Percentiles rank a stretch among this genome's conserved stretches.
phyloP scores from a whole-genome alignment of 805 yeast genomes.

The Candida rishiriensis region DNA sequence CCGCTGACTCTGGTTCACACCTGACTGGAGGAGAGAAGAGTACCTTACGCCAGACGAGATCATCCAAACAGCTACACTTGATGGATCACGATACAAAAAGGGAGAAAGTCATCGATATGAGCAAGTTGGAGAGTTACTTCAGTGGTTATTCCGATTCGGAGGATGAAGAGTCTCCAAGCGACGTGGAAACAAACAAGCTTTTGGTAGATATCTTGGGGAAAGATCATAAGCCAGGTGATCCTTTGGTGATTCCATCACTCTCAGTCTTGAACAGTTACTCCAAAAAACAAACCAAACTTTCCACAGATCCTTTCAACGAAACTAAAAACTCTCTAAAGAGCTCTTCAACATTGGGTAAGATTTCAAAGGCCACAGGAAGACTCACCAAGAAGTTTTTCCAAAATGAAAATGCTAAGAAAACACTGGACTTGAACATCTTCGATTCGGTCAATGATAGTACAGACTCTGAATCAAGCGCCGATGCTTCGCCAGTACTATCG shows the following conservation, averaged over 20 bases:
- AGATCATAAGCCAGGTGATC: neutral
- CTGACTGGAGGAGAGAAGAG: conserved; percentile 5
- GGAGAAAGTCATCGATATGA: conserved; percentile 24
- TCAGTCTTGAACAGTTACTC: conserved; percentile 1
- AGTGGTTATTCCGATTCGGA: conserved; percentile 21
- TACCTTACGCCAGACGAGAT: conserved; percentile 23
- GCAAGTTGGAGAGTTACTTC: conserved; percentile 28
- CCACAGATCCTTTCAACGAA: neutral
- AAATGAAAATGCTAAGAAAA: neutral
- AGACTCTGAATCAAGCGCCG: neutral
- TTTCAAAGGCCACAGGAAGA: neutral
- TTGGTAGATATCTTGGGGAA: neutral
- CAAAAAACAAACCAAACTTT: no score
- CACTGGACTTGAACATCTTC: neutral
- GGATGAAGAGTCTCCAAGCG: conserved; percentile 7
- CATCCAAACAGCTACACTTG: conserved; percentile 25
- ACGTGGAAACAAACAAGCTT: conserved; percentile 6
- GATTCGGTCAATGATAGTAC: neutral
- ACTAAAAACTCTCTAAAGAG: neutral
- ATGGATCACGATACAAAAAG: conserved; percentile 18
- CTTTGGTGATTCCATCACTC: neutral
- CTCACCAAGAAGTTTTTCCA: neutral
- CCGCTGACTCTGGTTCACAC: conserved; percentile 2
- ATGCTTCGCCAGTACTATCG: neutral
- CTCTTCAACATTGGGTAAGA: neutral